Percentiles rank a stretch among this genome's conserved stretches.
phyloP scores from a whole-genome alignment of 305 asterid genomes.

The Fraxinus albicans region DNA sequence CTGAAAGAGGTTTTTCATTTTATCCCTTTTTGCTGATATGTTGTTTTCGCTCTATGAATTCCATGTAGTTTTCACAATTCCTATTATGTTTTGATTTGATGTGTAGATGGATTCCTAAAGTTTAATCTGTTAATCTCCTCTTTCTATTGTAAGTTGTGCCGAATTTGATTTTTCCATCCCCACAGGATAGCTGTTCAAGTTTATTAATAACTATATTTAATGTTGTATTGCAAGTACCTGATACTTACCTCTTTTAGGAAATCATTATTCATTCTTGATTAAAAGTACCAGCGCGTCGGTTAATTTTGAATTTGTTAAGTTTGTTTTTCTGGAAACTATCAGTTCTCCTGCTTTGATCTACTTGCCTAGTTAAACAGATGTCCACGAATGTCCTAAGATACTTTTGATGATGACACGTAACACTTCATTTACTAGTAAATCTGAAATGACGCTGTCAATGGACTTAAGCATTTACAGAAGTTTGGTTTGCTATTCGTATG shows the following conservation, averaged over 20 bases:
- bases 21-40: not conserved
- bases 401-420: not conserved
- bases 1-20: conserved; percentile 59
- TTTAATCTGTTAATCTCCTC: not conserved
- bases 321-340: not conserved
- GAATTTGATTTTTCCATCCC: not conserved
- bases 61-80: not conserved
- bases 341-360: not conserved
- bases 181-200: conserved; percentile 11
- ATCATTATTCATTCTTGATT: not conserved
- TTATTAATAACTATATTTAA: not conserved
- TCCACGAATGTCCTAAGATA: not conserved
- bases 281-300: not conserved
- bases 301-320: not conserved
- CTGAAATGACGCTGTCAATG: not conserved
- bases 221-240: conserved; percentile 7
- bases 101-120: not conserved
- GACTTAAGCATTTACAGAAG: not conserved
- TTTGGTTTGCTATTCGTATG: not conserved
- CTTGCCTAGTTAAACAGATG: not conserved
- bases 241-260: not conserved
- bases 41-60: not conserved
- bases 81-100: conserved; percentile 7
- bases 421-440: not conserved
- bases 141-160: conserved; percentile 11